phyloP scores from a whole-genome alignment of 2,329 filamentous ascomycete genomes.

The Aquanectria penicillioides region DNA sequence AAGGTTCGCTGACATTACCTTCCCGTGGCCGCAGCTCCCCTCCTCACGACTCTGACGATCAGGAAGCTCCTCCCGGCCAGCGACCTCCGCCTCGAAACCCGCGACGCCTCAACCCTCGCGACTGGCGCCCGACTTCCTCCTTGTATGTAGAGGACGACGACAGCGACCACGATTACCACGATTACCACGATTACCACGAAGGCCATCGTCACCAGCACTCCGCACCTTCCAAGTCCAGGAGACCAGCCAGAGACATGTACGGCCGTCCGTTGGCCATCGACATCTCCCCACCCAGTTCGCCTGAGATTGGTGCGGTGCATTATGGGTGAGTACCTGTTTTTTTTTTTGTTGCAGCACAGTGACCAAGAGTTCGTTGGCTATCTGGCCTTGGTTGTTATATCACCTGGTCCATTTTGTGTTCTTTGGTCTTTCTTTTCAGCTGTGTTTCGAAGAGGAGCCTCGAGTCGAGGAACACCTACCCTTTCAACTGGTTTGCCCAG shows the following conservation, averaged over 20 bases:
- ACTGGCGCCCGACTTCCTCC: conserved; percentile 65
- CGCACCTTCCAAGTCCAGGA: conserved; percentile 51
- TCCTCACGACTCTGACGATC: conserved; percentile 33
- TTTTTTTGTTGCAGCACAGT: conserved; percentile 9
- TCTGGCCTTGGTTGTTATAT: conserved; percentile 10
- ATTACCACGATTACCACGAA: no score
- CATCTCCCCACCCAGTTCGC: conserved; percentile 68
- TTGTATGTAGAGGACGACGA: conserved; percentile 50
- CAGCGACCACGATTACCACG: no score
- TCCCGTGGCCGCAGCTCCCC: conserved; percentile 35
- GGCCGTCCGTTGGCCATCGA: conserved; percentile 54
- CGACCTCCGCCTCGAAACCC: conserved; percentile 51
- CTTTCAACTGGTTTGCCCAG: not conserved
- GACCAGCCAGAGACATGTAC: conserved; percentile 41
- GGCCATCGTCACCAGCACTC: conserved; percentile 14
- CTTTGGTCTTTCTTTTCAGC: not conserved
- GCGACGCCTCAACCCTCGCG: conserved; percentile 41
- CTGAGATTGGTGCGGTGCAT: conserved; percentile 53
- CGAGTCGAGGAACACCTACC: not conserved
- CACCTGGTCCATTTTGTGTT: not conserved
- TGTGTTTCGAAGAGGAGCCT: not conserved
- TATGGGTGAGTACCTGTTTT: conserved; percentile 56
- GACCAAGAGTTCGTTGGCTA: conserved; percentile 26
- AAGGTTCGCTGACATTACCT: conserved; percentile 31
- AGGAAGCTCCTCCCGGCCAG: conserved; percentile 41